A percentile compares a stretch with the other conserved stretches of the same genome.
These are phyloP conservation scores for Eucalyptus regnans DNA, from an alignment of 345 rosid species.

Conservation along the genomic window DNA sequence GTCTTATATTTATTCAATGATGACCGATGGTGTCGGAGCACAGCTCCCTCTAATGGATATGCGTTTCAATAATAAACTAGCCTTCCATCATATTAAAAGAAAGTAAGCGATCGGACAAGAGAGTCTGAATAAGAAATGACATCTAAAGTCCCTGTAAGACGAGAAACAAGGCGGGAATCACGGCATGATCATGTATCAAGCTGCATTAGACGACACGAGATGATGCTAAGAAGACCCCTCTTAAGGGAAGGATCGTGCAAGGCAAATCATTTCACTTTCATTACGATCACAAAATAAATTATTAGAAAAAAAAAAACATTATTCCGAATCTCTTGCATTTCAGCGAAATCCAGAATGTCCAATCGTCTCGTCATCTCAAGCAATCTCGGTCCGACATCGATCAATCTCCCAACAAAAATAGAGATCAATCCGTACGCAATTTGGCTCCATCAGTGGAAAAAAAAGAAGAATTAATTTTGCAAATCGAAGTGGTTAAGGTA, in stretches of 20 bases:
- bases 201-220: neutral
- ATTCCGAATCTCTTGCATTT: rapidly evolving
- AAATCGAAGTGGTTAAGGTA: neutral
- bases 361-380: rapidly evolving
- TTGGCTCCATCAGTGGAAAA: neutral
- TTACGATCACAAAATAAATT: neutral
- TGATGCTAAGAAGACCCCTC: neutral
- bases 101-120: neutral
- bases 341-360: rapidly evolving
- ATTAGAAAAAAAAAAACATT: rapidly evolving
- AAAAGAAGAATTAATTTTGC: too few relatives aligned
- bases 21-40: neutral
- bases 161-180: neutral
- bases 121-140: neutral
- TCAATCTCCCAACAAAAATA: neutral
- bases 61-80: neutral
- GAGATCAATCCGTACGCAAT: neutral
- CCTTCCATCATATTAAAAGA: neutral
- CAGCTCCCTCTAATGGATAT: neutral
- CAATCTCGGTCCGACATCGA: neutral
- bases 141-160: rapidly evolving
- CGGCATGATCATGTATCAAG: neutral
- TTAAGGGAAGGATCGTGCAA: rapidly evolving
- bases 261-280: neutral
- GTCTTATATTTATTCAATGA: neutral